phyloP scores from a whole-genome alignment of 2,329 filamentous ascomycete genomes.

The Colletotrichum limetticola region DNA sequence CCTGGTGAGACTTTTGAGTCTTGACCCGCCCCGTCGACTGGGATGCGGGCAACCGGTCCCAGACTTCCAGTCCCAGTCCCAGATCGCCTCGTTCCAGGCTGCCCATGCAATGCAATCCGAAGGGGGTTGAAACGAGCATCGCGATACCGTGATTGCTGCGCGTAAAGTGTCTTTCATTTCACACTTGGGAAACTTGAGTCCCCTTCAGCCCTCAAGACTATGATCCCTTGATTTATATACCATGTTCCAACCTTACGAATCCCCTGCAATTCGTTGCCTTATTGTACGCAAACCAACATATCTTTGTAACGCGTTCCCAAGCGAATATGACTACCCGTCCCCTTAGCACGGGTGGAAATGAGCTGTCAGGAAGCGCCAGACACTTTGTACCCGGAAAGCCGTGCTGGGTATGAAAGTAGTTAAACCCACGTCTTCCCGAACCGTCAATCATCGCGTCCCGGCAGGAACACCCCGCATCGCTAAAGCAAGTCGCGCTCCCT shows the following conservation, averaged over 20 bases:
- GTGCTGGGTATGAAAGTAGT: background rate
- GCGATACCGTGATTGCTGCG: conserved; percentile 19
- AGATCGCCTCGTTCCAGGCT: conserved; percentile 2
- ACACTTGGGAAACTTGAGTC: background rate
- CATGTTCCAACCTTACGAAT: background rate
- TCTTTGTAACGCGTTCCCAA: background rate
- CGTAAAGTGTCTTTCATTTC: conserved; percentile 25
- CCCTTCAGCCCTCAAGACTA: background rate
- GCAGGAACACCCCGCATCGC: conserved; percentile 22
- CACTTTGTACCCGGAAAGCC: background rate
- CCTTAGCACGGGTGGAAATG: conserved; percentile 19
- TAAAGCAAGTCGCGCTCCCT: conserved; percentile 33
- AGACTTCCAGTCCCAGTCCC: background rate
- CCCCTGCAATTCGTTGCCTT: background rate
- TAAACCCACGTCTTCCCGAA: conserved; percentile 5
- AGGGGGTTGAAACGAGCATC: conserved; percentile 33
- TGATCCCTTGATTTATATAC: background rate
- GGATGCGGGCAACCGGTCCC: conserved; percentile 8
- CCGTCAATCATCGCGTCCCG: conserved; percentile 21
- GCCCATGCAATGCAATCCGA: background rate
- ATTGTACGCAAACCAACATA: background rate
- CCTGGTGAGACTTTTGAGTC: conserved; percentile 6
- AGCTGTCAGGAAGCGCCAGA: conserved; percentile 18
- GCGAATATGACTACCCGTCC: conserved; percentile 3
- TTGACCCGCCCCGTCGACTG: conserved; percentile 8